These are phyloP conservation scores for Malus hybrid DNA, from an alignment of 331 rosid genomes.

Conservation along the genomic window DNA sequence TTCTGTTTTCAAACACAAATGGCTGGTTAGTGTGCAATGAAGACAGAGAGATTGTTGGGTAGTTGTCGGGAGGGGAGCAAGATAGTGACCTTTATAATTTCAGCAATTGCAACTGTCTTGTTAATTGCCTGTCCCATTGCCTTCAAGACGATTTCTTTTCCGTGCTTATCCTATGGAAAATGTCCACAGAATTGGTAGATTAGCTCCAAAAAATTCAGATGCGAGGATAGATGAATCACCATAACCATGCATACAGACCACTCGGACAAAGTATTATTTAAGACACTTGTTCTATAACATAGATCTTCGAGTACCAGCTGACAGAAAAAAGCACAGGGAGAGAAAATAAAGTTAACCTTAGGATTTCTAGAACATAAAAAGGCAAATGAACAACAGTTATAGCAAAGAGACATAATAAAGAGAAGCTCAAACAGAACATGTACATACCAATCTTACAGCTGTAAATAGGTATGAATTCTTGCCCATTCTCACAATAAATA, in stretches of 20 bases:
- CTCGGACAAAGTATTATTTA: background rate
- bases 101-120: constrained; percentile 88
- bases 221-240: background rate
- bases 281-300: background rate
- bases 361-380: background rate
- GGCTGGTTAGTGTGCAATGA: background rate
- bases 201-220: background rate
- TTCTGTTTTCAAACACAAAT: constrained; percentile 42
- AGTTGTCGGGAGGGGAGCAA: too few relatives aligned
- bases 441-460: background rate
- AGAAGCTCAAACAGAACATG: background rate
- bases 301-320: background rate
- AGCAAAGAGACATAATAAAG: background rate
- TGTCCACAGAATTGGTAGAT: too few relatives aligned
- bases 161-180: constrained; percentile 57
- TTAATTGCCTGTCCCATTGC: constrained; percentile 99
- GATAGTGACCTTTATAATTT: constrained; percentile 65
- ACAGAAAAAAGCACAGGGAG: background rate
- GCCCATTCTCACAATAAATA: background rate
- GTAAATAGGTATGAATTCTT: background rate
- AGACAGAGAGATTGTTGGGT: background rate
- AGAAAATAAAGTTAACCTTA: background rate
- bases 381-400: background rate
- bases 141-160: constrained; percentile 76
- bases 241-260: background rate